phyloP scores from a whole-genome alignment of 2,329 filamentous ascomycete genomes.

The Fusarium sambucinum region DNA sequence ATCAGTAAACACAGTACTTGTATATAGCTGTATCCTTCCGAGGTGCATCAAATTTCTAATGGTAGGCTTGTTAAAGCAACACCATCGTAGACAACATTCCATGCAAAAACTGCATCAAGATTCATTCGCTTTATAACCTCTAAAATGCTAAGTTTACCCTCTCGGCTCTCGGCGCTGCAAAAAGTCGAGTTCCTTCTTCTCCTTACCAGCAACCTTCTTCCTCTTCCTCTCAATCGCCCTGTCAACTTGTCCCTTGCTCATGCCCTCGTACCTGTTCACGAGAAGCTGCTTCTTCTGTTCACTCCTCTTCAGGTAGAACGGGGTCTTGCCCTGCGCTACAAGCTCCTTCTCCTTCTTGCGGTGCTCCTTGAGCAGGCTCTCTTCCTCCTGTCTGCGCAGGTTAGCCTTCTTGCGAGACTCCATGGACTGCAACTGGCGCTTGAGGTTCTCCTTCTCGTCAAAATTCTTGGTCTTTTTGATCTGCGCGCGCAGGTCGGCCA shows the following conservation, averaged over 20 bases:
- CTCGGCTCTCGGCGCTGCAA: conserved; percentile 50
- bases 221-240: conserved; percentile 85
- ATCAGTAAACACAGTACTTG: neutral
- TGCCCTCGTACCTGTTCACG: conserved; percentile 80
- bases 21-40: neutral
- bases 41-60: neutral
- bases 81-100: too few relatives aligned
- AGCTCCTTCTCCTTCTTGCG: conserved; percentile 85
- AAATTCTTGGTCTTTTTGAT: conserved; percentile 75
- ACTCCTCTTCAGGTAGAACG: conserved; percentile 92
- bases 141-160: neutral
- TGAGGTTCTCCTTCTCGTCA: conserved; percentile 74
- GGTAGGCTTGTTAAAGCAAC: neutral
- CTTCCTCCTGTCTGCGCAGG: conserved; percentile 75
- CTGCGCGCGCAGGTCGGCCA: conserved; percentile 76
- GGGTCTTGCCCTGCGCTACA: conserved; percentile 88
- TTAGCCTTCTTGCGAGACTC: conserved; percentile 80
- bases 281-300: conserved; percentile 91
- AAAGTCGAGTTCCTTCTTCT: conserved; percentile 77
- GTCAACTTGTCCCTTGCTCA: conserved; percentile 88
- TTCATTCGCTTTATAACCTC: neutral
- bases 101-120: neutral
- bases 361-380: conserved; percentile 79
- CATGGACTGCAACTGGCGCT: conserved; percentile 80
- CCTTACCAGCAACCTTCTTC: conserved; percentile 89